These are phyloP conservation scores for Trichosporon sp. DNA, from an alignment of 1,284 basidiomycete species.

Conservation along the genomic window DNA sequence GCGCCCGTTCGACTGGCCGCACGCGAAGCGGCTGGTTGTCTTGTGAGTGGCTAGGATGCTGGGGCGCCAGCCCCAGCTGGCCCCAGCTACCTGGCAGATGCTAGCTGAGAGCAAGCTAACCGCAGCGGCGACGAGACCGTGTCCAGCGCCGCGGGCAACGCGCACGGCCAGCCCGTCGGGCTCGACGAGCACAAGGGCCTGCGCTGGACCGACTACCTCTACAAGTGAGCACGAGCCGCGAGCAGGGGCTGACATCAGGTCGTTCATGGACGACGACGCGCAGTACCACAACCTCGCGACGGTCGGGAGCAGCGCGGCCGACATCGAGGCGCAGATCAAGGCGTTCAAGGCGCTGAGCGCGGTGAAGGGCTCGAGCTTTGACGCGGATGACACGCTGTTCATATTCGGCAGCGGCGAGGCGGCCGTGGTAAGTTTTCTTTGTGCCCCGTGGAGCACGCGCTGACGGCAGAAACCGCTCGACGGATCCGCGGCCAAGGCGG, in stretches of 20 bases:
- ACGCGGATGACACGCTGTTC: neutral
- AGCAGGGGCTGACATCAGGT: neutral
- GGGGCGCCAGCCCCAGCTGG: neutral
- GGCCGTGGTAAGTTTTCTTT: neutral
- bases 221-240: neutral
- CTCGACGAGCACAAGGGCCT: neutral
- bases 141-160: neutral
- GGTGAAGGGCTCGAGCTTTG: neutral
- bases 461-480: neutral
- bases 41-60: neutral
- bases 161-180: neutral
- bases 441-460: neutral
- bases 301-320: neutral
- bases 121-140: neutral
- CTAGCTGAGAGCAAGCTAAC: too few relatives aligned
- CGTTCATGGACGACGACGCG: neutral
- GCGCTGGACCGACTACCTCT: neutral
- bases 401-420: neutral
- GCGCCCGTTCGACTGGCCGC: neutral
- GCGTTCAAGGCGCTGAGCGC: neutral
- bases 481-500: neutral
- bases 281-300: constrained; percentile 1
- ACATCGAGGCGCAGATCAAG: neutral
- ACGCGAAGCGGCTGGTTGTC: neutral
- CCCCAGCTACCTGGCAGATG: too few relatives aligned